Base-by-base conservation (phyloP, 2,329 filamentous ascomycete genomes). In the Calycina herbarum region DNA sequence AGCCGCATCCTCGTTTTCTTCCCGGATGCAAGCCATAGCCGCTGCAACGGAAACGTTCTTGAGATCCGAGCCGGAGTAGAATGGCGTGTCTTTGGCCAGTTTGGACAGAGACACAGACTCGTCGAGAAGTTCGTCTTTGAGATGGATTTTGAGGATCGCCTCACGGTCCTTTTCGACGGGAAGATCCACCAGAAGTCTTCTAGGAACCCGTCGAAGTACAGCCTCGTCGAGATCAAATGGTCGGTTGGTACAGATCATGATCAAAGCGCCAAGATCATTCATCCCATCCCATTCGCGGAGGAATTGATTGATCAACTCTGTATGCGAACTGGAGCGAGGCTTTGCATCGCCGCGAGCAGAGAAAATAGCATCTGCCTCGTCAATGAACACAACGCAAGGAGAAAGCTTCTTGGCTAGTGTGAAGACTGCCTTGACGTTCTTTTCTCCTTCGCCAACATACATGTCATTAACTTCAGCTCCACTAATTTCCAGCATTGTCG, bases 201-300 rank as follows among this genome's bases (percentile, higher is more conserved):
- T 82, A 1, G 91, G 91, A 27, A 94, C 80, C 13, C 91, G 85
- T n/a, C 92, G 84, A 57, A 95, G 83, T 10, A 95, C 90, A 10
- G 92, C 92, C 72, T 95, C 92, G 73, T 99, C 95, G 0, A 99
- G 86, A 74, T 98, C 95, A 74, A 96, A 97, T 0, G 95, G 95
- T 10, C 94, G 85, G 77, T 99, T 98, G 8, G 94, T 98, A 33
- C 95, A 94, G 0, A 98, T 93, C 93, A 99, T 97, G 77, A 99
- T 94, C 77, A 99, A 98, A 2, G 94, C 93, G 20, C 90, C 91
- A 58, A 88, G 85, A 72, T 91, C 90, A 63, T 82, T 82, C 82
- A 98, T 89, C 11, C 95, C 95, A 73, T 98, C 95, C 95, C 94
- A 98, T 77, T 98, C 94, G 63, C 93, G 90, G 60, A 99, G 81